These are phyloP conservation scores for Phycomyces nitens DNA, from an alignment of 192 early-diverging fungal genomes.

Conservation along the genomic window DNA sequence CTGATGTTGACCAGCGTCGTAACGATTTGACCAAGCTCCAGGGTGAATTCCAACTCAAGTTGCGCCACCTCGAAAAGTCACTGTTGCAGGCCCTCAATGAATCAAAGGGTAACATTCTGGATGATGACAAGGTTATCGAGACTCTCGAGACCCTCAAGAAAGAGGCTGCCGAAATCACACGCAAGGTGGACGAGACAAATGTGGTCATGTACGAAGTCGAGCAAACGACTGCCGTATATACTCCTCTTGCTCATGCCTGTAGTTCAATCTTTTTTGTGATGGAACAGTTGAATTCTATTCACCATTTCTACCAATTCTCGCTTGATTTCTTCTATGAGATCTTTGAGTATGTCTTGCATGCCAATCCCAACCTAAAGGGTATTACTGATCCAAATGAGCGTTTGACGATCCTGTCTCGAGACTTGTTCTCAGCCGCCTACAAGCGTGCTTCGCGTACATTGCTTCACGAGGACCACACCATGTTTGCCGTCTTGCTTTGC, in stretches of 20 bases:
- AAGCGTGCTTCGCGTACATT: conserved; percentile 77
- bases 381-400: conserved; percentile 67
- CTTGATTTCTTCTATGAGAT: conserved; percentile 94
- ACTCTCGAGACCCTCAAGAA: conserved; percentile 95
- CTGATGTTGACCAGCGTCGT: conserved; percentile 92
- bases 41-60: conserved; percentile 92
- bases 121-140: conserved; percentile 92
- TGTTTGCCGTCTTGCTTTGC: conserved; percentile 81
- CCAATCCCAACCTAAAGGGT: conserved; percentile 62
- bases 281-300: conserved; percentile 84
- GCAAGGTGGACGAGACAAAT: conserved; percentile 93
- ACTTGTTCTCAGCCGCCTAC: conserved; percentile 83
- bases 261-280: conserved; percentile 95
- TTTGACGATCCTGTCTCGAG: conserved; percentile 69
- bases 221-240: conserved; percentile 81
- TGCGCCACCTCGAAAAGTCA: conserved; percentile 91
- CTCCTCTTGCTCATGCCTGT: conserved; percentile 87
- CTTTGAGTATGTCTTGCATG: conserved; percentile 82
- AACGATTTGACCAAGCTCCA: conserved; percentile 91
- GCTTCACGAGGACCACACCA: conserved; percentile 88
- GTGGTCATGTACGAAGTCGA: conserved; percentile 95
- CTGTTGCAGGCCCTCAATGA: conserved; percentile 91
- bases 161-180: conserved; percentile 91
- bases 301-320: conserved; percentile 99
- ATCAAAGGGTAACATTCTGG: conserved; percentile 94